phyloP scores from a whole-genome alignment of 768 basidiomycete genomes.

The Paxillus involutus region DNA sequence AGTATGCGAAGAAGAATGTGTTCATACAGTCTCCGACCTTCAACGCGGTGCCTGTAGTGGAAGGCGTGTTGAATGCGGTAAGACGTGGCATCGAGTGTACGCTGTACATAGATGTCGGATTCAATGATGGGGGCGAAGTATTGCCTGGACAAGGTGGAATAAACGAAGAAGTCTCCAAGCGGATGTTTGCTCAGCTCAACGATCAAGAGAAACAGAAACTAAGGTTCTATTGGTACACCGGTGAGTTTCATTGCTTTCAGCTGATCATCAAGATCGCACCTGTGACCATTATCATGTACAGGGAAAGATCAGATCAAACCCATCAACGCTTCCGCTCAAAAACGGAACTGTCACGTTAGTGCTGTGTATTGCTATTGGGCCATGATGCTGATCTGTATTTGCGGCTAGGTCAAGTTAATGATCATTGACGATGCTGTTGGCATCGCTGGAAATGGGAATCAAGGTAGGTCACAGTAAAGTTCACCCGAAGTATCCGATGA shows the following conservation, averaged over 20 bases:
- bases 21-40: slow-evolving; percentile 77
- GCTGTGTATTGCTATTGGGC: not conserved
- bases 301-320: slow-evolving; percentile 66
- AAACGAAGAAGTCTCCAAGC: slow-evolving; percentile 65
- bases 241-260: slow-evolving; percentile 8
- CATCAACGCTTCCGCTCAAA: slow-evolving; percentile 62
- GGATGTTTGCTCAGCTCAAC: slow-evolving; percentile 53
- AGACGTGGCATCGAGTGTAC: slow-evolving; percentile 58
- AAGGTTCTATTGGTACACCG: slow-evolving; percentile 57
- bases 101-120: slow-evolving; percentile 59
- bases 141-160: slow-evolving; percentile 71
- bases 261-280: not conserved
- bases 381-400: not conserved
- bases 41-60: slow-evolving; percentile 63
- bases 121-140: slow-evolving; percentile 58
- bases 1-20: slow-evolving; percentile 57
- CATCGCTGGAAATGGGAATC: slow-evolving; percentile 72
- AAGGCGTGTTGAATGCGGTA: slow-evolving; percentile 59
- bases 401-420: slow-evolving; percentile 57
- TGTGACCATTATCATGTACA: slow-evolving; percentile 1
- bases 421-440: slow-evolving; percentile 62
- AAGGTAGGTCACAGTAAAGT: slow-evolving; percentile 35
- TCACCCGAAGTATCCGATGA: slow-evolving; percentile 4
- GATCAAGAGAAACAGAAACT: slow-evolving; percentile 45
- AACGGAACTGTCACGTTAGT: slow-evolving; percentile 66